A percentile compares a stretch with the other conserved stretches of the same genome.
Conservation (phyloP, 1,284 basidiomycete genomes). For the Ganoderma lucidum region DNA sequence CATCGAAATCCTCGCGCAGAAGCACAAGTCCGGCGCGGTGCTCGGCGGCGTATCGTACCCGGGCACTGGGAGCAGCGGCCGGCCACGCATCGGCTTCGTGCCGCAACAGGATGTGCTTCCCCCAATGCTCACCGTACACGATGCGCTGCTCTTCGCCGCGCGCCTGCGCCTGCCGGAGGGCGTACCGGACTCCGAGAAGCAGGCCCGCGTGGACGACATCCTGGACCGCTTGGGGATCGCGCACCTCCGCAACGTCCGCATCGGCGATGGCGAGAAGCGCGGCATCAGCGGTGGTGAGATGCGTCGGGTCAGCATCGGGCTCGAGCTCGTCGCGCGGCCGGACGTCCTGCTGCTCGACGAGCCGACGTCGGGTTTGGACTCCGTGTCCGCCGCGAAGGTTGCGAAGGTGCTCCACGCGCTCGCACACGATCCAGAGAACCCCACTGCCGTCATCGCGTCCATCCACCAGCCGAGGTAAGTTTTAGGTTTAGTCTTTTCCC, state of each 20-base stretch:
- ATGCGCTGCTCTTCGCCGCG: slow-evolving; percentile 87
- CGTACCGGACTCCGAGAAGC: slow-evolving; percentile 72
- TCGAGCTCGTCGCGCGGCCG: slow-evolving; percentile 83
- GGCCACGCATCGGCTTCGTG: slow-evolving; percentile 79
- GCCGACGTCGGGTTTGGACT: slow-evolving; percentile 85
- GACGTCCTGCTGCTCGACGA: slow-evolving; percentile 87
- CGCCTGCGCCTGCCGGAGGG: slow-evolving; percentile 84
- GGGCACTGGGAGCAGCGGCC: slow-evolving; percentile 42
- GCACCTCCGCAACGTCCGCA: slow-evolving; percentile 74
- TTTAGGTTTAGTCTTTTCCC: too few species aligned
- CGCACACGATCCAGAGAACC: slow-evolving; percentile 70
- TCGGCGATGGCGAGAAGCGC: slow-evolving; percentile 81
- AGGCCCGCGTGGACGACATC: slow-evolving; percentile 71
- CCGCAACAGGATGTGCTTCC: slow-evolving; percentile 88
- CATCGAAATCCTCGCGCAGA: slow-evolving; percentile 93
- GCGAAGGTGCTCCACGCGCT: slow-evolving; percentile 79
- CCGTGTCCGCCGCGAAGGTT: slow-evolving; percentile 85
- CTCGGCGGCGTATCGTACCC: slow-evolving; percentile 73
- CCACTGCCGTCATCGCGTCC: slow-evolving; percentile 84
- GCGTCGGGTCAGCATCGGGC: slow-evolving; percentile 84
- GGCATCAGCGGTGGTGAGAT: slow-evolving; percentile 91
- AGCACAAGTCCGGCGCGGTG: slow-evolving; percentile 80
- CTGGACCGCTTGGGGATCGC: slow-evolving; percentile 81
- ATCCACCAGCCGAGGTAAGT: slow-evolving; percentile 85
- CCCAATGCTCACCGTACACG: slow-evolving; percentile 81